Evolutionary conservation across 768 basidiomycete genomes (phyloP).

Genomic region (Pilatotrama ljubarskyi): DNA sequence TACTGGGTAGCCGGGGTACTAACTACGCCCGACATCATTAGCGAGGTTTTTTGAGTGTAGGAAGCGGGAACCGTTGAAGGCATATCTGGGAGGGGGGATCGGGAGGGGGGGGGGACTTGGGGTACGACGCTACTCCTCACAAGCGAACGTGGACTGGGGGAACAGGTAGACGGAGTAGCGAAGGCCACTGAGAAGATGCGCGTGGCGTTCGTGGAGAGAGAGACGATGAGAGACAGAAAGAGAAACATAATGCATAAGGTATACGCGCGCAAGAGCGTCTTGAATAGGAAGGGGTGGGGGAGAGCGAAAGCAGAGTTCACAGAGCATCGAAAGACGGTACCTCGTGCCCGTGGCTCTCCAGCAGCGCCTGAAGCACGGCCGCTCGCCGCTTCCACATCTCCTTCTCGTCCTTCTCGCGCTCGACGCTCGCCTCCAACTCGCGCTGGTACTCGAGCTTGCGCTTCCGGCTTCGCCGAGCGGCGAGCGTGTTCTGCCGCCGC

Average conservation of each 20-base stretch:
- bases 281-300: not conserved
- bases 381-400: constrained; percentile 66
- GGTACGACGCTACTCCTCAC: constrained; percentile 55
- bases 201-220: constrained; percentile 11
- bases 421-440: constrained; percentile 58
- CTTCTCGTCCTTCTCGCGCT: constrained; percentile 53
- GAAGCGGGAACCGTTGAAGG: constrained; percentile 4
- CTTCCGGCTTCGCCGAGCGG: constrained; percentile 77
- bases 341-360: constrained; percentile 57
- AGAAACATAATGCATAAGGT: constrained; percentile 24
- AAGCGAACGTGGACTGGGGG: constrained; percentile 44
- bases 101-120: constrained; percentile 26
- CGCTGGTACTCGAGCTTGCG: constrained; percentile 72
- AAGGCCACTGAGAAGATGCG: constrained; percentile 36
- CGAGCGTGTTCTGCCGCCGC: constrained; percentile 81
- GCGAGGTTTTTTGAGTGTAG: constrained; percentile 20
- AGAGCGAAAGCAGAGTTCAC: constrained; percentile 10
- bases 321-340: constrained; percentile 39
- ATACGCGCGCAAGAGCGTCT: constrained; percentile 21
- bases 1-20: constrained; percentile 7
- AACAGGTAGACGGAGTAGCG: constrained; percentile 44
- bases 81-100: not conserved
- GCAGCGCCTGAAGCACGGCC: constrained; percentile 46
- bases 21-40: constrained; percentile 15
- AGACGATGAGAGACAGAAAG: constrained; percentile 20